Conservation (phyloP, 148 eudicot genomes). For the Amaranthus cruentus region DNA sequence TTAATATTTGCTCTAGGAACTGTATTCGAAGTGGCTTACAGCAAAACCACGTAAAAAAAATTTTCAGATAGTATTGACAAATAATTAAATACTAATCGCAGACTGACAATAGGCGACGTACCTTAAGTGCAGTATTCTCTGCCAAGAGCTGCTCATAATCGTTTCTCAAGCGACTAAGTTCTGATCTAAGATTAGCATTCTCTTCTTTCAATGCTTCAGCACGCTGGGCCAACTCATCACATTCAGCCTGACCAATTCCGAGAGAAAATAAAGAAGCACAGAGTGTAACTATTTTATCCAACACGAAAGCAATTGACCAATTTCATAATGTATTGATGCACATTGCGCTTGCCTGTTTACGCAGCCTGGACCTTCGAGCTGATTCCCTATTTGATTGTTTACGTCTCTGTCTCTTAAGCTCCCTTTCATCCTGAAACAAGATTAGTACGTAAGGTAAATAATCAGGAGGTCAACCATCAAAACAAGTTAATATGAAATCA, state of each 20-base stretch:
- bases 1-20: too few relatives aligned
- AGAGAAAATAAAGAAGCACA: neutral
- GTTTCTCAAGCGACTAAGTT: slow-evolving; percentile 55
- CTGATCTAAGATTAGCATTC: slow-evolving; percentile 79
- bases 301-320: neutral
- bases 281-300: neutral
- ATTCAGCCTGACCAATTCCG: slow-evolving; percentile 58
- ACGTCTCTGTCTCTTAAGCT: slow-evolving; percentile 88
- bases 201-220: slow-evolving; percentile 83
- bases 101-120: slow-evolving; percentile 12
- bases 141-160: slow-evolving; percentile 73
- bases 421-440: slow-evolving; percentile 83
- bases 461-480: neutral
- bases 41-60: too few relatives aligned
- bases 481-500: neutral
- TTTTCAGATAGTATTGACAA: too few relatives aligned
- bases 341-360: slow-evolving; percentile 69
- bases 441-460: neutral
- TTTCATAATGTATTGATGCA: neutral
- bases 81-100: neutral
- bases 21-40: too few relatives aligned
- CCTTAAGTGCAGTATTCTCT: slow-evolving; percentile 83
- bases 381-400: slow-evolving; percentile 98
- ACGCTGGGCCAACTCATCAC: slow-evolving; percentile 90
- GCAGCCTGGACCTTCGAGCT: slow-evolving; percentile 90